Conservation (phyloP, 2,329 filamentous ascomycete species). For the Tolypocladium guangdongense region DNA sequence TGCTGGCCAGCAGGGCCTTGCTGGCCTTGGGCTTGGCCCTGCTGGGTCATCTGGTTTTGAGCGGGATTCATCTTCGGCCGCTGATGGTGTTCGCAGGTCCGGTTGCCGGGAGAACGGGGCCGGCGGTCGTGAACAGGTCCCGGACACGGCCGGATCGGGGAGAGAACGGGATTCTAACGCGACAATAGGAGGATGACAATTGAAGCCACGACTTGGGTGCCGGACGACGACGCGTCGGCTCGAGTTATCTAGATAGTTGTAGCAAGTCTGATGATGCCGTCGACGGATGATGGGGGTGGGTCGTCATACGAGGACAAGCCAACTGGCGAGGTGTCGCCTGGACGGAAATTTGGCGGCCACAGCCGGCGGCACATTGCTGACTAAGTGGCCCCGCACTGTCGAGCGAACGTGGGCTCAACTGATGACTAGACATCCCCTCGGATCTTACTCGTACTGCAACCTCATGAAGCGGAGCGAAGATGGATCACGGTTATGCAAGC, state of each 20-base stretch:
- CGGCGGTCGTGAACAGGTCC: not conserved
- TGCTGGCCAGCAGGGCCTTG: conserved; percentile 13
- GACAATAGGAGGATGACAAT: not conserved
- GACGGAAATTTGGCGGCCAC: not conserved
- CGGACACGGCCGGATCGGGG: not conserved
- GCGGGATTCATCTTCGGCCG: conserved; percentile 13
- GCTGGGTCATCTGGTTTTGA: conserved; percentile 13
- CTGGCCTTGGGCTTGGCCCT: conserved; percentile 13
- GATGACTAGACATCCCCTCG: not conserved
- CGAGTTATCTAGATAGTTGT: not conserved
- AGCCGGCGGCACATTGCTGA: not conserved
- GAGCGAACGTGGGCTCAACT: not conserved
- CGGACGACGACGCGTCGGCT: not conserved
- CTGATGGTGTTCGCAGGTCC: not conserved
- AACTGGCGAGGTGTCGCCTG: not conserved
- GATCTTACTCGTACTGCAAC: not conserved
- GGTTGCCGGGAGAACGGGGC: not conserved
- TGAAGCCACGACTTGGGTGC: not conserved
- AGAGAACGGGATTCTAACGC: not conserved
- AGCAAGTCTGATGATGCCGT: not conserved
- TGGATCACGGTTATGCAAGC: not conserved
- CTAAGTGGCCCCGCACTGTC: not conserved
- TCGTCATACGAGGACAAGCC: not conserved
- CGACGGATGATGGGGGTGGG: not conserved
- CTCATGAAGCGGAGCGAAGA: not conserved